phyloP scores from a whole-genome alignment of 202 grass and related monocot genomes.

The Dendrocalamus latiflorus region DNA sequence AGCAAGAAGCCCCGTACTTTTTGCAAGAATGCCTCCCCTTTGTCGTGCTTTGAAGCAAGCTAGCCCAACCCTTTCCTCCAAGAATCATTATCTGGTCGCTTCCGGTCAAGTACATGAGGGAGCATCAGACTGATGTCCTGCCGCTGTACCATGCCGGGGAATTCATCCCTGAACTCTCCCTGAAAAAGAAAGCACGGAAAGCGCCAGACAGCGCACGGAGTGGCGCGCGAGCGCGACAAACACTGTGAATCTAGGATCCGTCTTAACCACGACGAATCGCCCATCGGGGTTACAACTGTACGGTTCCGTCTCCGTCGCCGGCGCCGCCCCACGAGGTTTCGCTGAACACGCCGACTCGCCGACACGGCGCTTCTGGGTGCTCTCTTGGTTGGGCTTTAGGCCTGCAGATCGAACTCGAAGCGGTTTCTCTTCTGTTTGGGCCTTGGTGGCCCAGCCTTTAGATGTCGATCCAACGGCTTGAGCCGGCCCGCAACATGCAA shows the following conservation, averaged over 20 bases:
- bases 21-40: background rate
- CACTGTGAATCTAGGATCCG: background rate
- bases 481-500: background rate
- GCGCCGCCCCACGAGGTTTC: background rate
- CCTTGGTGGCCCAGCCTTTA: background rate
- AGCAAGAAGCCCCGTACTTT: background rate
- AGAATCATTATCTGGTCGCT: background rate
- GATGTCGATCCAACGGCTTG: background rate
- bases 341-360: background rate
- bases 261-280: background rate
- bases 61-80: background rate
- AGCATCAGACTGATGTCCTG: too few relatives aligned
- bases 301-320: background rate
- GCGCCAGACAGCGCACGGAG: background rate
- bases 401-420: background rate
- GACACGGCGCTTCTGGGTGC: background rate
- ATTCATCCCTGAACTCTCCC: background rate
- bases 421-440: background rate
- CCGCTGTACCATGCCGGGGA: background rate
- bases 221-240: background rate
- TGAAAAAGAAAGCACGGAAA: background rate
- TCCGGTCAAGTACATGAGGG: background rate
- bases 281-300: background rate
- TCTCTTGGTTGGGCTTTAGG: background rate
- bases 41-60: constrained; percentile 1